phyloP scores from a whole-genome alignment of 2,329 filamentous ascomycete genomes.

The Colletotrichum tofieldiae region DNA sequence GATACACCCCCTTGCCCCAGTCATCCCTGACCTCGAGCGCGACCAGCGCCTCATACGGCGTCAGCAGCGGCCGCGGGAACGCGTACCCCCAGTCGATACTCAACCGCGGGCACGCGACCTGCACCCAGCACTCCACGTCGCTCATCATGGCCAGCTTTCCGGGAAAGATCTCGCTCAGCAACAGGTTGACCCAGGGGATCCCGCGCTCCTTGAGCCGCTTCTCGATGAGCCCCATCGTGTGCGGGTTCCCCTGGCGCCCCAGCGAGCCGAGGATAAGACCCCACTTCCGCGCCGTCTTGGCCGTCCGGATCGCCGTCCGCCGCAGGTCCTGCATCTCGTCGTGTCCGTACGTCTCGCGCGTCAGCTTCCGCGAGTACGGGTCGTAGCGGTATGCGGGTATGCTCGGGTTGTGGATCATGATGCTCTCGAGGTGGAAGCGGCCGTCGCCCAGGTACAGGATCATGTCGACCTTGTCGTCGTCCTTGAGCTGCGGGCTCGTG shows the following conservation, averaged over 20 bases:
- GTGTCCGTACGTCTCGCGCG: conserved; percentile 92
- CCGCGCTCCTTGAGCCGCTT: conserved; percentile 78
- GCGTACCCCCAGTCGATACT: conserved; percentile 99
- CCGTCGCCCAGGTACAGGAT: conserved; percentile 94
- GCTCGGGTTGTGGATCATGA: conserved; percentile 97
- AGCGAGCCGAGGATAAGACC: conserved; percentile 94
- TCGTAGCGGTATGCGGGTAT: conserved; percentile 97
- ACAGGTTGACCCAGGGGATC: conserved; percentile 86
- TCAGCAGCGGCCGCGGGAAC: conserved; percentile 89
- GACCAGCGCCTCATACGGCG: conserved; percentile 94
- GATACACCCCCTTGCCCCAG: conserved; percentile 85
- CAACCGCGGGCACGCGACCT: conserved; percentile 95
- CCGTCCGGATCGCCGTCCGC: conserved; percentile 81
- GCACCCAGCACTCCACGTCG: conserved; percentile 98
- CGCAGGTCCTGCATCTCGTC: conserved; percentile 90
- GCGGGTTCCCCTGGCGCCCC: conserved; percentile 94
- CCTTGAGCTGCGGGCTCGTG: conserved; percentile 82
- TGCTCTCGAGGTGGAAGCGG: conserved; percentile 95
- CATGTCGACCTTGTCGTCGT: conserved; percentile 76
- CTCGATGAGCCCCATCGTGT: conserved; percentile 92
- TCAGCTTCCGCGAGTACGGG: conserved; percentile 93
- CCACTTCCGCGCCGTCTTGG: conserved; percentile 88
- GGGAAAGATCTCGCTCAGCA: conserved; percentile 96
- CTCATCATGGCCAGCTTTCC: conserved; percentile 94
- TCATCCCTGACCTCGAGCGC: conserved; percentile 85